These are phyloP conservation scores for Gossypium aridum DNA, from an alignment of 441 rosid genomes.

Conservation along the genomic window DNA sequence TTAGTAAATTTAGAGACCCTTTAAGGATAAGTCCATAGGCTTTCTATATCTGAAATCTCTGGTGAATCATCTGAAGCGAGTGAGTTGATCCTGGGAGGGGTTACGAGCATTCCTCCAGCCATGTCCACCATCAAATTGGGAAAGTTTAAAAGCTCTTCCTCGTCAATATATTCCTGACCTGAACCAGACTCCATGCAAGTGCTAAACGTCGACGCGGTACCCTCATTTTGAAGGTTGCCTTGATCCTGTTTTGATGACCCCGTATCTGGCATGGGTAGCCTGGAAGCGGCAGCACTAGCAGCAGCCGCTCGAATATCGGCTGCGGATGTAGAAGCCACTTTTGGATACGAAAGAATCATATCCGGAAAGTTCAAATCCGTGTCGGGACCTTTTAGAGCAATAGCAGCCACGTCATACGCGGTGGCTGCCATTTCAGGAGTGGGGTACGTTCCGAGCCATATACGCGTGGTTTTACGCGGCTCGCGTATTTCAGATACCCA, in stretches of 20 bases:
- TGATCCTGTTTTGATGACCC: background rate
- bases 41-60: conserved; percentile 52
- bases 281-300: conserved; percentile 42
- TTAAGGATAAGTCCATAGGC: conserved; percentile 59
- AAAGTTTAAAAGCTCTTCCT: conserved; percentile 76
- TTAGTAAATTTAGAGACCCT: background rate
- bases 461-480: conserved; percentile 76
- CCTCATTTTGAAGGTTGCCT: conserved; percentile 3
- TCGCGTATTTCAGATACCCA: conserved; percentile 95
- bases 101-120: conserved; percentile 89
- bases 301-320: conserved; percentile 71
- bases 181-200: conserved; percentile 1
- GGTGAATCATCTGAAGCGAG: conserved; percentile 52
- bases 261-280: conserved; percentile 18
- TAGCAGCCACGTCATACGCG: conserved; percentile 77
- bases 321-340: conserved; percentile 52
- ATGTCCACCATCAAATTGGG: conserved; percentile 75
- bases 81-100: conserved; percentile 69
- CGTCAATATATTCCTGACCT: conserved; percentile 47
- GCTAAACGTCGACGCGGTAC: background rate
- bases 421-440: conserved; percentile 83
- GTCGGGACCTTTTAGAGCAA: conserved; percentile 63
- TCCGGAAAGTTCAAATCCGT: conserved; percentile 68
- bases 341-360: conserved; percentile 40
- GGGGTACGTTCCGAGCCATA: conserved; percentile 85